phyloP scores from a whole-genome alignment of 352 stramenopile species.

The Phytophthora palmivora region DNA sequence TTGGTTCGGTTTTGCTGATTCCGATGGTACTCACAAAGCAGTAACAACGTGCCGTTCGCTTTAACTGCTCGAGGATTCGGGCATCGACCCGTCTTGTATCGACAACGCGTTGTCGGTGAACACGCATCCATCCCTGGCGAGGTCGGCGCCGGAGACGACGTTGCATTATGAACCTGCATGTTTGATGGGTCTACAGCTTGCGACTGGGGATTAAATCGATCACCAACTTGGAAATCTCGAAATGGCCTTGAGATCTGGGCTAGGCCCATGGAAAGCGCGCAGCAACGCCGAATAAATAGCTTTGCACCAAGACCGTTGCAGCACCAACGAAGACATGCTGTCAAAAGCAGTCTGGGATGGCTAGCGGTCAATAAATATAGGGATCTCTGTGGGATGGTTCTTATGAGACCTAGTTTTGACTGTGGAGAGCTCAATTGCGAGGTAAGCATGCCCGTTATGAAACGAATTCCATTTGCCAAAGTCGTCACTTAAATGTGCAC shows the following conservation, averaged over 20 bases:
- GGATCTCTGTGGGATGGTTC: constrained; percentile 27
- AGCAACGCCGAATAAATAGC: constrained; percentile 36
- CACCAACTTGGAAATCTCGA: constrained; percentile 25
- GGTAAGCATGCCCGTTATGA: constrained; percentile 20
- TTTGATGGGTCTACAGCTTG: constrained; percentile 3
- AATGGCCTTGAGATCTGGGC: constrained; percentile 19
- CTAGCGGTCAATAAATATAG: constrained; percentile 35
- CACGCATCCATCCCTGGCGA: background rate
- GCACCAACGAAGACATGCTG: constrained; percentile 6
- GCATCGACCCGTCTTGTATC: constrained; percentile 86
- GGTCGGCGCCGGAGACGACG: background rate
- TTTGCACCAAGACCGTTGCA: constrained; percentile 26
- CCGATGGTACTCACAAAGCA: constrained; percentile 86
- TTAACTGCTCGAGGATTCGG: constrained; percentile 76
- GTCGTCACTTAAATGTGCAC: constrained; percentile 25
- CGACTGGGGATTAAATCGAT: constrained; percentile 1
- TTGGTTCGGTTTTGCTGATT: constrained; percentile 89
- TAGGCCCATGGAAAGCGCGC: constrained; percentile 3
- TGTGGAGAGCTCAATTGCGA: background rate
- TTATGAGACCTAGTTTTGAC: constrained; percentile 23
- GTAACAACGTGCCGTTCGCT: constrained; percentile 71
- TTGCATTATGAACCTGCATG: constrained; percentile 24
- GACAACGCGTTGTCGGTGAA: constrained; percentile 47
- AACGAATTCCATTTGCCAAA: constrained; percentile 22
- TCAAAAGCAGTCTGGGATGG: constrained; percentile 19